phyloP scores from a whole-genome alignment of 2,329 filamentous ascomycete species.

The Bretziella fagacearum region DNA sequence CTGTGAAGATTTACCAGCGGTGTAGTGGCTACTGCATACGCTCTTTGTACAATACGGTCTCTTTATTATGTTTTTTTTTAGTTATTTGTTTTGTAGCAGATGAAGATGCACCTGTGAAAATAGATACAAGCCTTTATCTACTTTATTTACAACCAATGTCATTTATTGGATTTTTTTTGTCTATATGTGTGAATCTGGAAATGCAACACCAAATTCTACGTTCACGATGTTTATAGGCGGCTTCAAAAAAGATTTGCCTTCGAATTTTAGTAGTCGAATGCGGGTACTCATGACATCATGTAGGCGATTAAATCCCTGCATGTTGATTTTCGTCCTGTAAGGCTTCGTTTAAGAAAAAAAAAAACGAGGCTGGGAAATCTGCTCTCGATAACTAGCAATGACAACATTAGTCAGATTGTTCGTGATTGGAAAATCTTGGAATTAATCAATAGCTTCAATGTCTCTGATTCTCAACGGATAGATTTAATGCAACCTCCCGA shows the following conservation, averaged over 20 bases:
- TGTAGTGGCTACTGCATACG: not conserved
- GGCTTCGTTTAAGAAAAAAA: not conserved
- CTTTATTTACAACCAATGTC: too few species aligned
- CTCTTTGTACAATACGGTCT: conserved; percentile 12
- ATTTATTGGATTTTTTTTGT: too few species aligned
- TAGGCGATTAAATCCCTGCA: conserved; percentile 3
- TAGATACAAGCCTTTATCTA: not conserved
- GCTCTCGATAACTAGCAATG: not conserved
- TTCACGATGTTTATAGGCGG: too few species aligned
- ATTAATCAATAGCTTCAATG: too few species aligned
- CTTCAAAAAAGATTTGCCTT: too few species aligned
- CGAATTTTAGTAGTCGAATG: too few species aligned
- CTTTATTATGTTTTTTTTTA: conserved; percentile 4
- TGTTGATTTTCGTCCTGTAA: not conserved
- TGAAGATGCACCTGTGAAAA: not conserved
- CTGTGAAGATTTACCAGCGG: conserved; percentile 10
- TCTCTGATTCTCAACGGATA: too few species aligned
- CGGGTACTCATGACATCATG: conserved; percentile 4
- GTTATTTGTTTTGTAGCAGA: not conserved
- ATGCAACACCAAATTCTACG: too few species aligned
- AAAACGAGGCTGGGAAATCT: not conserved
- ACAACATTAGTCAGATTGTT: too few species aligned
- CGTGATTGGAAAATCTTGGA: too few species aligned
- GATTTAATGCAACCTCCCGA: too few species aligned
- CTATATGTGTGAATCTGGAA: too few species aligned